These are phyloP conservation scores for Chlorella sp. DNA, from an alignment of 139 green algal genomes.

Conservation along the genomic window DNA sequence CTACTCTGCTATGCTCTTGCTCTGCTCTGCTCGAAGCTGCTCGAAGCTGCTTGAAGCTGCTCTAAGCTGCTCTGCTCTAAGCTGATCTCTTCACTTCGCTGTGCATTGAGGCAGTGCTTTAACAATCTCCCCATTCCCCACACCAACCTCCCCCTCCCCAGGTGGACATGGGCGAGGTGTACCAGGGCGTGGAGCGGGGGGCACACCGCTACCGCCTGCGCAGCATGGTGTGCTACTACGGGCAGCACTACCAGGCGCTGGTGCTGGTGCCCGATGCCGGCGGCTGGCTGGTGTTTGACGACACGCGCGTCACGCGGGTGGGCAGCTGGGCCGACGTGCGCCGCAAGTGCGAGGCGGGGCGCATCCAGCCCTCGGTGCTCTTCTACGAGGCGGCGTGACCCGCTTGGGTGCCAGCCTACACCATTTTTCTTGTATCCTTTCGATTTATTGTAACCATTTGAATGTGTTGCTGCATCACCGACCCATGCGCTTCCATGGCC, in stretches of 20 bases:
- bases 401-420: neutral
- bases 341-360: constrained; percentile 66
- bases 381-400: constrained; percentile 31
- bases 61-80: too few relatives aligned
- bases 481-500: too few relatives aligned
- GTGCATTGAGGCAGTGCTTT: too few relatives aligned
- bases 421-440: neutral
- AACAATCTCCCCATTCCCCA: too few relatives aligned
- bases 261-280: constrained; percentile 56
- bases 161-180: constrained; percentile 14
- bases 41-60: too few relatives aligned
- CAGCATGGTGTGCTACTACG: constrained; percentile 90
- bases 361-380: constrained; percentile 68
- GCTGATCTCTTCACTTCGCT: too few relatives aligned
- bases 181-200: neutral
- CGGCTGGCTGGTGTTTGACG: constrained; percentile 77
- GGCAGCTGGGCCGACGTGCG: constrained; percentile 71
- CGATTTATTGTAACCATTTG: neutral
- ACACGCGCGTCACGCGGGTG: constrained; percentile 43
- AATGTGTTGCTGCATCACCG: neutral
- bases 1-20: too few relatives aligned
- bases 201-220: constrained; percentile 64
- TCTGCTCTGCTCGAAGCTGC: too few relatives aligned
- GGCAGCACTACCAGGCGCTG: constrained; percentile 89
- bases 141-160: neutral